A percentile compares a stretch with the other conserved stretches of the same genome.
These are phyloP conservation scores for Mycoemilia scoparia DNA, from an alignment of 192 early-diverging fungal genomes.

Conservation along the genomic window DNA sequence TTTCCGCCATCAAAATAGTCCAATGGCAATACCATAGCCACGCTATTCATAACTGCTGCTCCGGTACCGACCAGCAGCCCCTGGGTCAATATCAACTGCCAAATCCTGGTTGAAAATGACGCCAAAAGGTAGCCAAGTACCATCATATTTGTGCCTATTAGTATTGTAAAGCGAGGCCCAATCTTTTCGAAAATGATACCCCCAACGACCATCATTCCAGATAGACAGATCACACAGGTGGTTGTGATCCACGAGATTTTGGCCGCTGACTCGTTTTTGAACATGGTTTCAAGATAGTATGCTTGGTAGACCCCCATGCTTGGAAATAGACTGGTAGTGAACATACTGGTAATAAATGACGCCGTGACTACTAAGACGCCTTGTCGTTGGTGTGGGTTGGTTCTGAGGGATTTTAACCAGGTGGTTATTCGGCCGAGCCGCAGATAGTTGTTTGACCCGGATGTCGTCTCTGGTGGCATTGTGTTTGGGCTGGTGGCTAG, in stretches of 20 bases:
- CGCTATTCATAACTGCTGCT: conserved; percentile 27
- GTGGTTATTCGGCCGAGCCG: too few species aligned
- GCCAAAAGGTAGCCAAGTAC: conserved; percentile 20
- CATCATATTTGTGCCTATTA: conserved; percentile 9
- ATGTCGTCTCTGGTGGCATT: too few species aligned
- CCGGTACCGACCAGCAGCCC: conserved; percentile 28
- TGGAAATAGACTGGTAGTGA: too few species aligned
- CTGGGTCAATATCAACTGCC: conserved; percentile 31
- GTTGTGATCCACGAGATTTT: conserved; percentile 26
- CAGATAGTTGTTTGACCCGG: too few species aligned
- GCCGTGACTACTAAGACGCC: too few species aligned
- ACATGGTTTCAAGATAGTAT: conserved; percentile 17
- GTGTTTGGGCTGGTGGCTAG: too few species aligned
- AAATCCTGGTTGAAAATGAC: conserved; percentile 26
- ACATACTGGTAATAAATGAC: too few species aligned
- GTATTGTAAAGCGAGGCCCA: conserved; percentile 22
- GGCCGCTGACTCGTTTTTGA: conserved; percentile 5
- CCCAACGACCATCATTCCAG: conserved; percentile 15
- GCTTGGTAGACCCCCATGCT: conserved; percentile 30
- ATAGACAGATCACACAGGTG: conserved; percentile 22
- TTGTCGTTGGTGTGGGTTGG: too few species aligned
- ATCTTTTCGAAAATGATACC: conserved; percentile 17
- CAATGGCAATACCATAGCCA: conserved; percentile 22
- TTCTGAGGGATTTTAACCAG: too few species aligned
- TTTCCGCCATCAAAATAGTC: conserved; percentile 30